Base-by-base conservation (phyloP, 2,329 filamentous ascomycete genomes). In the Calonectria hawksworthii region DNA sequence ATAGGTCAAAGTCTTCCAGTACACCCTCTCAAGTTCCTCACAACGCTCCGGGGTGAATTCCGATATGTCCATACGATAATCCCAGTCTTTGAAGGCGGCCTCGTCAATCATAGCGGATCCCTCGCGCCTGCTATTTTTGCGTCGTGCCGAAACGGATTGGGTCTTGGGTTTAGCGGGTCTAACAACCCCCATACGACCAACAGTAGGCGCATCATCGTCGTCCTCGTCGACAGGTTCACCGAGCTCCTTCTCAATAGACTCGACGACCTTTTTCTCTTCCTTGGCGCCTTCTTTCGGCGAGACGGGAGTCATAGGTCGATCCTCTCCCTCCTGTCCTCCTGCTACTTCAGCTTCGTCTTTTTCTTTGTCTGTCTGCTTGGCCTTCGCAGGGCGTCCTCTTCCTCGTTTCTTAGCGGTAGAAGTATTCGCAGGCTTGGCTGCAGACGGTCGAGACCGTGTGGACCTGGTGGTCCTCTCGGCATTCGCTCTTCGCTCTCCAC, bases 1-100 rank as follows among this genome's bases (percentile, higher is more conserved):
- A 86, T 98, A 99, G 28, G 96, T 98, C 76, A 99, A 89, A 0
- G 95, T 98, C 86, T 98, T 98, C 97, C 97, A 99, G 86, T 99
- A 99, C 54, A 93, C 94, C 68, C 95, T 94, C 85, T 99, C 97
- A 8, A 99, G 90, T 83, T 99, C 97, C 79, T 98, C 95, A 83
- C 97, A 99, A 74, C 98, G 92, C 84, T 99, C 96, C 0, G 94
- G 90, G 0, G 96, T 98, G 83, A 94, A 99, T 69, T 99, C 95
- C 8, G 96, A 94, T 38, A 95, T 91, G 78, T 96, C 93, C 86
- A 98, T 94, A 64, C 92, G 93, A 83, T 99, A 99, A 83, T 99
- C 94, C 83, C 98, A 99, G 78, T 94, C 91, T 81, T 94, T 93
- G 86, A 98, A 99, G 0, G 95, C 94, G 75, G 94, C 94, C 84